Percentiles rank a stretch among this genome's conserved stretches.
phyloP scores from a whole-genome alignment of 2,329 filamentous ascomycete genomes.

The Akanthomyces muscarius region DNA sequence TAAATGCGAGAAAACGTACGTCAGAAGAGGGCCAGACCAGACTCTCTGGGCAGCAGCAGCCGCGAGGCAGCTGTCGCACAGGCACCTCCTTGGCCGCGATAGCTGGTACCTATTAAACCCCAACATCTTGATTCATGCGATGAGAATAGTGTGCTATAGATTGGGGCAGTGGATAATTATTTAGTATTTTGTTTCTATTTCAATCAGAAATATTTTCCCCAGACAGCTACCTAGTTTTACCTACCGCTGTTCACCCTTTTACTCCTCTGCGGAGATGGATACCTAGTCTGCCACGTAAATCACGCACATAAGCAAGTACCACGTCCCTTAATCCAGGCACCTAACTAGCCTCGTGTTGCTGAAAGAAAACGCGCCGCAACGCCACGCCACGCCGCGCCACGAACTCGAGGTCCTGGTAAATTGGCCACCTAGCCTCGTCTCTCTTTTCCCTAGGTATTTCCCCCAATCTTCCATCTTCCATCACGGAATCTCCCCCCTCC shows the following conservation, averaged over 20 bases:
- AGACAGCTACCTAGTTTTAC: too few relatives aligned
- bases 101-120: too few relatives aligned
- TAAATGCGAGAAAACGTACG: too few relatives aligned
- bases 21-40: too few relatives aligned
- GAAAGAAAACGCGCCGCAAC: conserved; percentile 4
- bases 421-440: conserved; percentile 14
- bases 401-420: conserved; percentile 1
- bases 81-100: neutral
- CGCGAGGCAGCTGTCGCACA: too few relatives aligned
- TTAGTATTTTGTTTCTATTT: too few relatives aligned
- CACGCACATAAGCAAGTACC: neutral
- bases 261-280: neutral
- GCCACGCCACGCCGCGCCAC: conserved; percentile 11
- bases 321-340: neutral
- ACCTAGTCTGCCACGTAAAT: neutral
- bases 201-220: too few relatives aligned
- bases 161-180: too few relatives aligned
- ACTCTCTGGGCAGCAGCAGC: too few relatives aligned
- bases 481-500: neutral
- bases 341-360: neutral
- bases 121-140: too few relatives aligned
- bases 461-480: conserved; percentile 5
- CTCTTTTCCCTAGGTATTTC: neutral
- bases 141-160: too few relatives aligned
- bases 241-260: too few relatives aligned